These are phyloP conservation scores for Apiotrichum laibachii DNA, from an alignment of 1,284 basidiomycete species.

Conservation along the genomic window DNA sequence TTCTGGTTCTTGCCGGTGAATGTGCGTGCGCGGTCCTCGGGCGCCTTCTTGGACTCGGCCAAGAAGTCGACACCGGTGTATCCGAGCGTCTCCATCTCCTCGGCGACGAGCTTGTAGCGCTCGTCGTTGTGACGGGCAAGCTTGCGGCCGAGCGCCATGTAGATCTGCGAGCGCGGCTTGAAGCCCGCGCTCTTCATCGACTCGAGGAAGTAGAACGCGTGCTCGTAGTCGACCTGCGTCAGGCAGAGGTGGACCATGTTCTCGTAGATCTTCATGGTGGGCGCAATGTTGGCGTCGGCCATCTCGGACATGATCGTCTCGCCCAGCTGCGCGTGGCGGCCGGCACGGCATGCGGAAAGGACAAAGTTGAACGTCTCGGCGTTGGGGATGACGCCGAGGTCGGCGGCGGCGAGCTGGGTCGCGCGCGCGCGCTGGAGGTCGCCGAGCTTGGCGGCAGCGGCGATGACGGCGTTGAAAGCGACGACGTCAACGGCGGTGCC, in stretches of 20 bases:
- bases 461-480: constrained; percentile 65
- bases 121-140: constrained; percentile 61
- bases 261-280: constrained; percentile 63
- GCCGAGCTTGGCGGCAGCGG: constrained; percentile 60
- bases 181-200: constrained; percentile 70
- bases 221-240: constrained; percentile 70
- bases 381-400: constrained; percentile 61
- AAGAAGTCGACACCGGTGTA: constrained; percentile 40
- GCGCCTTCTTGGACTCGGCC: not conserved
- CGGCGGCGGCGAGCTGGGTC: constrained; percentile 63
- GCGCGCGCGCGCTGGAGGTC: constrained; percentile 75
- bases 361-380: constrained; percentile 68
- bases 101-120: constrained; percentile 64
- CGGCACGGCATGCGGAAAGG: constrained; percentile 61
- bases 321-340: constrained; percentile 36
- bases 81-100: constrained; percentile 64
- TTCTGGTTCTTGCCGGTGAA: not conserved
- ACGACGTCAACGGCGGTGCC: constrained; percentile 59
- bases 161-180: constrained; percentile 60
- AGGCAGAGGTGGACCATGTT: constrained; percentile 66
- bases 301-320: constrained; percentile 44
- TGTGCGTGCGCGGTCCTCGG: too few relatives aligned
- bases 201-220: constrained; percentile 82
- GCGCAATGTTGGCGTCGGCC: constrained; percentile 50
- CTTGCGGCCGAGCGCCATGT: constrained; percentile 62